Evolutionary conservation across 768 basidiomycete genomes (phyloP).

Genomic region (Termitomyces sp.): DNA sequence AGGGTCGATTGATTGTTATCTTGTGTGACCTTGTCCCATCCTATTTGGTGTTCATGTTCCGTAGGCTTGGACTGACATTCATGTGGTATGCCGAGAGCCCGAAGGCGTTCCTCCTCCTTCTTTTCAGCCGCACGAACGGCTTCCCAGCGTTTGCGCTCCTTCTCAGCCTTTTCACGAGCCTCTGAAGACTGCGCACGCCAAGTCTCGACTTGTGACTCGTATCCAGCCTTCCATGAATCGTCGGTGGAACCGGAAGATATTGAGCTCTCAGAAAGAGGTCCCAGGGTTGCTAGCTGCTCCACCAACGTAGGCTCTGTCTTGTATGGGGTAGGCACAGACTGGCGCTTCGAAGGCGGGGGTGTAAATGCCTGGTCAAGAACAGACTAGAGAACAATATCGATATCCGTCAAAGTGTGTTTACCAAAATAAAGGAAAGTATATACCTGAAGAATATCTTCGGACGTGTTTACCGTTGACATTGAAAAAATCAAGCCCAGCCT

Average conservation of each 20-base stretch:
- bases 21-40: slow-evolving; percentile 32
- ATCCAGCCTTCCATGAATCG: slow-evolving; percentile 60
- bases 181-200: slow-evolving; percentile 74
- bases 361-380: slow-evolving; percentile 25
- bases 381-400: slow-evolving; percentile 14
- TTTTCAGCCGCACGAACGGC: slow-evolving; percentile 52
- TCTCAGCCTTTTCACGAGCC: slow-evolving; percentile 71
- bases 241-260: slow-evolving; percentile 20
- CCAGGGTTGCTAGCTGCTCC: slow-evolving; percentile 1
- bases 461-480: slow-evolving; percentile 7
- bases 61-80: neutral
- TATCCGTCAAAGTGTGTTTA: neutral
- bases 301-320: neutral
- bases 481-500: neutral
- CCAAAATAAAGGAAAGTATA: neutral
- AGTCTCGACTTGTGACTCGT: slow-evolving; percentile 58
- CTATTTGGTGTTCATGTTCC: slow-evolving; percentile 18
- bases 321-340: slow-evolving; percentile 10
- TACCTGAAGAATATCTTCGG: slow-evolving; percentile 19
- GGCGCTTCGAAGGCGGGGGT: slow-evolving; percentile 22
- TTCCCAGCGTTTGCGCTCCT: slow-evolving; percentile 69
- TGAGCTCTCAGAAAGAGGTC: slow-evolving; percentile 6
- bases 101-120: slow-evolving; percentile 32
- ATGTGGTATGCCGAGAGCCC: slow-evolving; percentile 19
- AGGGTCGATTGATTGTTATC: slow-evolving; percentile 14